Base-by-base conservation (phyloP, 768 basidiomycete species). In the Calocera viscosa region DNA sequence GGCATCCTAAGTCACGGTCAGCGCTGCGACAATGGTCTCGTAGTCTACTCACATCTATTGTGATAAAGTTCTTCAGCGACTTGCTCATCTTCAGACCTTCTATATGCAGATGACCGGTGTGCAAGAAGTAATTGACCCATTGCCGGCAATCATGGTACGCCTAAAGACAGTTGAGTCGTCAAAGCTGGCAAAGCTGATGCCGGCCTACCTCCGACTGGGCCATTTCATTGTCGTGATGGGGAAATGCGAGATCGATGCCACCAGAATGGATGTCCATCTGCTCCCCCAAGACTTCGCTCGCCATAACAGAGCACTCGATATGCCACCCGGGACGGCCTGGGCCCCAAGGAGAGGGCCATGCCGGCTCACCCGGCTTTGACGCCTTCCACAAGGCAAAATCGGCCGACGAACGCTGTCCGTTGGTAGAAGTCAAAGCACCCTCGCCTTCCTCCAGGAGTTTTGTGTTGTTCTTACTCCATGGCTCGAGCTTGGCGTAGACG, bases 41-140 rank as follows among this genome's bases (percentile, higher is more conserved):
- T 35, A 2, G 0, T 28, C n/a, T 26, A 33, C 76, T 65, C 49
- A 77, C 77, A 41, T 76, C 75, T 67, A 99, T 96, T 7, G 96
- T 97, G 72, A 98, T 96, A 75, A 98, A 99, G 74, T 99, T 99
- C 77, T 99, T 99, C 69, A 99, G 78, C 11, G 92, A 94, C 78
- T 99, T 99, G 79, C 91, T 94, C 96, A 99, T 99, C 77, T 99
- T 99, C 67, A 96, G 80, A 10, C 96, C 96, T 75, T 96, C 93
- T 71, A 99, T 98, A 75, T 98, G 94, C 35, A 99, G 79, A 79
- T 99, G 96, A 12, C 96, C 96, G 0, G 95, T 98, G 77, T 99
- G 96, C 63, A 98, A 79, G 80, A 99, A 99, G 76, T 98, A 99
- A 74, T 96, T 97, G 71, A 98, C 94, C 96, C 96, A 99, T 70